Base-by-base conservation (phyloP, 2,329 filamentous ascomycete genomes). In the Akanthomyces uredinophilus region DNA sequence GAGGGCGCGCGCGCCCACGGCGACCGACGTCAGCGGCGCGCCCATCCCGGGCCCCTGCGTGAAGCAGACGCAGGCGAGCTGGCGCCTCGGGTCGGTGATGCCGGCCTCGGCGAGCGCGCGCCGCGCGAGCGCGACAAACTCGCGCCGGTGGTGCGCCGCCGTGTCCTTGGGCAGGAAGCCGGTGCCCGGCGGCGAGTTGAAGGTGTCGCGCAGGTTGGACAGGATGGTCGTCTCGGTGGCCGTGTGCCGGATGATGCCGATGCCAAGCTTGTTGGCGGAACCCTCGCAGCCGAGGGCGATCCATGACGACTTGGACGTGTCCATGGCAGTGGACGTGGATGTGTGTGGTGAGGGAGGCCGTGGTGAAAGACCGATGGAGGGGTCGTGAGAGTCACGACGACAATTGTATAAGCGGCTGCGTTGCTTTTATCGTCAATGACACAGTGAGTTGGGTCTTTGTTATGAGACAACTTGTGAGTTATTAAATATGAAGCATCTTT, bases 161-260 rank as follows among this genome's bases (percentile, higher is more conserved):
- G 94, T 97, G 78, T 99, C 95, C 74, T 98, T 97, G 65, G 95
- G 95, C 5, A 98, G 84, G 77, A 99, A 98, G 5, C 95, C 95
- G 64, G 93, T 90, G 49, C 95, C 95, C 0, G 95, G 92, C 4
- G 95, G 94, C 50, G 94, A 91, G 70, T 89, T 83, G 78, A 94
- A 99, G 22, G 95, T 99, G 79, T 98, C 90, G 60, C 95, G 90
- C 67, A 99, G 83, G 79, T 99, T 99, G 72, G 93, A 88, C 67
- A 99, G 91, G 72, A 99, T 88, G 43, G 81, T 79, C 63, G 82
- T 78, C 63, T 78, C 75, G 63, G 70, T 76, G 73, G 69, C 77
- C 62, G 87, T 82, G 79, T 98, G 95, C 27, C 87, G 84, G 74
- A 99, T 96, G 63, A 99, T 81, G 71, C 95, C 95, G 63, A 98